These are phyloP conservation scores for Xerocomus nothofagi DNA, from an alignment of 1,284 basidiomycete species.

Conservation along the genomic window DNA sequence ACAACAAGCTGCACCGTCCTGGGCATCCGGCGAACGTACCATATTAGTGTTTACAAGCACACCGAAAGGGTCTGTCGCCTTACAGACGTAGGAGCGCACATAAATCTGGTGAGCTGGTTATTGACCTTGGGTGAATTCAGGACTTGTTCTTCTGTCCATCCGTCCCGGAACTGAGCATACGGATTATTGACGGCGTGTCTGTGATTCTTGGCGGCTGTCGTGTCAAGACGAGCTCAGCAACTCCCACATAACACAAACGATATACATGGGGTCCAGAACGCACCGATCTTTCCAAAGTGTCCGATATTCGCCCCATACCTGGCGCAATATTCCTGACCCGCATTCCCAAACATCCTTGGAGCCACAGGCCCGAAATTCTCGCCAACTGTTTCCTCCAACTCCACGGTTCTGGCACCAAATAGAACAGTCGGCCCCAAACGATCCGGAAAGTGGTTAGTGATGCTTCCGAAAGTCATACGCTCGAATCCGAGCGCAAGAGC, in stretches of 20 bases:
- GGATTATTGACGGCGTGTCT: constrained; percentile 80
- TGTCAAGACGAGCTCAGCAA: background rate
- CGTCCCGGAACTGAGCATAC: constrained; percentile 81
- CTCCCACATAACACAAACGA: no score
- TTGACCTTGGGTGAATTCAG: constrained; percentile 65
- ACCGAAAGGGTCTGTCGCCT: constrained; percentile 10
- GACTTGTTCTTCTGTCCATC: constrained; percentile 76
- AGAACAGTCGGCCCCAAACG: constrained; percentile 59
- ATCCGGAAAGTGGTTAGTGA: constrained; percentile 69
- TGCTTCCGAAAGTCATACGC: constrained; percentile 77
- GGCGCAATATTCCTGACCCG: constrained; percentile 73
- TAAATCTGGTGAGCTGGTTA: constrained; percentile 75
- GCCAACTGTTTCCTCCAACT: constrained; percentile 59
- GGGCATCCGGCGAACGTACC: background rate
- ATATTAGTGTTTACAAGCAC: background rate
- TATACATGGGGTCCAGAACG: constrained; percentile 16
- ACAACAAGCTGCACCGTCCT: constrained; percentile 76
- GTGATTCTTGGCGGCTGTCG: constrained; percentile 77
- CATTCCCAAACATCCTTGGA: constrained; percentile 76
- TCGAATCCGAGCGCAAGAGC: constrained; percentile 87
- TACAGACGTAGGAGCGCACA: constrained; percentile 84
- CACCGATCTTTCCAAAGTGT: constrained; percentile 77
- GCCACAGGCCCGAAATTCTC: constrained; percentile 67
- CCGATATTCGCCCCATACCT: constrained; percentile 69
- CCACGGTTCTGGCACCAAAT: constrained; percentile 43